Conservation (phyloP, 257 asterid species). For the Capsicum baccatum region DNA sequence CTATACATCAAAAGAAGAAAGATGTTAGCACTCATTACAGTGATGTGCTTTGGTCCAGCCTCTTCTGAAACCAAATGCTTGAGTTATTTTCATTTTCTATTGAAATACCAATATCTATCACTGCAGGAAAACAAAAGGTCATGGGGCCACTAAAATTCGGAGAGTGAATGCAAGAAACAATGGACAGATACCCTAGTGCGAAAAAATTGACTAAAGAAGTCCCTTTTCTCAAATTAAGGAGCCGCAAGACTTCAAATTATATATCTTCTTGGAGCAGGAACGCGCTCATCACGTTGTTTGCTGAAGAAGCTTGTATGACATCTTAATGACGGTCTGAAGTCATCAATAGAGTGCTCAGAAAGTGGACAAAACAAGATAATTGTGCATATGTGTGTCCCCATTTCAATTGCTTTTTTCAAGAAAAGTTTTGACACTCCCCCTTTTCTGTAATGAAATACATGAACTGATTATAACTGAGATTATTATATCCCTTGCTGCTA, state of each 20-base stretch:
- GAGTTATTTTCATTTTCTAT: not conserved
- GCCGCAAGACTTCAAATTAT: not conserved
- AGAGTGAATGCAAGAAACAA: not conserved
- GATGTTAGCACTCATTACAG: not conserved
- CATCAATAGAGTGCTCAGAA: not conserved
- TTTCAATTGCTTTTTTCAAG: conserved; percentile 3
- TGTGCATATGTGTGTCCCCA: not conserved
- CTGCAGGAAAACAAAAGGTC: not conserved
- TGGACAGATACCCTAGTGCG: not conserved
- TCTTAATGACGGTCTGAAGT: not conserved
- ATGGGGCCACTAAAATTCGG: not conserved
- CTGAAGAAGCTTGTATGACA: not conserved
- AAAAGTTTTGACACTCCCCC: not conserved
- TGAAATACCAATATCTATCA: not conserved
- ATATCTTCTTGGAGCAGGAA: no score
- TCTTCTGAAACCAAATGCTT: not conserved
- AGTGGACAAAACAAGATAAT: not conserved
- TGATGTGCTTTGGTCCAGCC: not conserved
- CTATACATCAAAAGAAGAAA: conserved; percentile 44
- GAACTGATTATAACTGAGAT: conserved; percentile 14
- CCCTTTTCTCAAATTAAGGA: not conserved
- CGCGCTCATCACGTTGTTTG: not conserved
- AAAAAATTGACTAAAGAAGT: not conserved
- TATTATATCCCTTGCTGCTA: not conserved
- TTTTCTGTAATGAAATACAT: not conserved